phyloP scores from a whole-genome alignment of 2,329 filamentous ascomycete species.

The Talaromyces sp. region DNA sequence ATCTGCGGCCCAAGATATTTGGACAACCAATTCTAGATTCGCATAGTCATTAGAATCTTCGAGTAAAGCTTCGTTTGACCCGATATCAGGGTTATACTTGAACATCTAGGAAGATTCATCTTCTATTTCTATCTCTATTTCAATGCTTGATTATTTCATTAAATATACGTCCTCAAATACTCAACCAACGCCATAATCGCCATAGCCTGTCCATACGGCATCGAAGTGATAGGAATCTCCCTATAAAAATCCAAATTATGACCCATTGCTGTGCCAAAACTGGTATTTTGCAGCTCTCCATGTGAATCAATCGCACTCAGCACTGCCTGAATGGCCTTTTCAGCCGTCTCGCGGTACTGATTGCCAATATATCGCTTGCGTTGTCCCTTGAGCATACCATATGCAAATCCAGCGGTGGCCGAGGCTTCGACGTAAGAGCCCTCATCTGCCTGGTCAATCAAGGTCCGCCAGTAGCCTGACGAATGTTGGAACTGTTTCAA shows the following conservation, averaged over 20 bases:
- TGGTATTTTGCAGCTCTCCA: slow-evolving; percentile 71
- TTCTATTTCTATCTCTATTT: not conserved
- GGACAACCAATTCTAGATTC: not conserved
- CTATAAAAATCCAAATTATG: slow-evolving; percentile 72
- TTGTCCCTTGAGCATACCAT: slow-evolving; percentile 72
- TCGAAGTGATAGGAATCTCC: slow-evolving; percentile 71
- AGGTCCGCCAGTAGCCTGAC: slow-evolving; percentile 70
- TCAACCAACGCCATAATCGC: slow-evolving; percentile 79
- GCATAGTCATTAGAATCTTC: not conserved
- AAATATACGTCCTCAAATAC: slow-evolving; percentile 62
- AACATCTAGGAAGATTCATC: not conserved
- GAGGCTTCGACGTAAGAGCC: slow-evolving; percentile 75
- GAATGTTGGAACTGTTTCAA: slow-evolving; percentile 59
- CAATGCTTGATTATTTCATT: slow-evolving; percentile 16
- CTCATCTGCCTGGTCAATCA: slow-evolving; percentile 62
- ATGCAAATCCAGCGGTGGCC: slow-evolving; percentile 77
- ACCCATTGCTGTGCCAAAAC: slow-evolving; percentile 79
- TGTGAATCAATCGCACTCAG: slow-evolving; percentile 63
- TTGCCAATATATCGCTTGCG: slow-evolving; percentile 67
- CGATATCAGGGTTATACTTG: not conserved
- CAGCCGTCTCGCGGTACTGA: slow-evolving; percentile 60
- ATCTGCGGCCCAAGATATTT: not conserved
- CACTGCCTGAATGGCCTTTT: slow-evolving; percentile 67
- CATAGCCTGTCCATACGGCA: slow-evolving; percentile 85
- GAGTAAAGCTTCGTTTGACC: not conserved